phyloP scores from a whole-genome alignment of 352 stramenopile genomes.

The Phytophthora aleatoria region DNA sequence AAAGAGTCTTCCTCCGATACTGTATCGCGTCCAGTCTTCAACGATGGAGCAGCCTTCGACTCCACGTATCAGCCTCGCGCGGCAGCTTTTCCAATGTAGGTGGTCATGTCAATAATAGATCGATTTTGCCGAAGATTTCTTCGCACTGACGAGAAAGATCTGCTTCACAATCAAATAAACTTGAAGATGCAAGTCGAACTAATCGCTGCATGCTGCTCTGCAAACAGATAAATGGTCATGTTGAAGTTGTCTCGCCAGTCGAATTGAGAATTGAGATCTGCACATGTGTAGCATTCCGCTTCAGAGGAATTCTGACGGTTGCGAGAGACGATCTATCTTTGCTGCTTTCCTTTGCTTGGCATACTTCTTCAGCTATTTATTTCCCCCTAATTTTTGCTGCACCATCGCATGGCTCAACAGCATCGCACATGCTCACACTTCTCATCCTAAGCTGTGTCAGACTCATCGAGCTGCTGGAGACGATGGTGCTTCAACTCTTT shows the following conservation, averaged over 20 bases:
- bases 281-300: too few relatives aligned
- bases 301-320: neutral
- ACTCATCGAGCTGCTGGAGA: neutral
- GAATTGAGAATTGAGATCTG: neutral
- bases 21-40: too few relatives aligned
- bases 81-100: too few relatives aligned
- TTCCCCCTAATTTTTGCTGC: neutral
- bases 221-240: neutral
- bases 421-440: slow-evolving; percentile 10
- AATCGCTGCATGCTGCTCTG: too few relatives aligned
- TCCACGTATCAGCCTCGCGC: too few relatives aligned
- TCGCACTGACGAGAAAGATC: too few relatives aligned
- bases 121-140: too few relatives aligned
- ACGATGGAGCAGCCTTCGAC: too few relatives aligned
- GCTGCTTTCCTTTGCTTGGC: neutral
- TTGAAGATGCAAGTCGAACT: too few relatives aligned
- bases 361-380: slow-evolving; percentile 11
- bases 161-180: too few relatives aligned
- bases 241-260: slow-evolving; percentile 24
- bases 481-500: slow-evolving; percentile 69
- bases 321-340: slow-evolving; percentile 4
- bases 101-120: too few relatives aligned
- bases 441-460: slow-evolving; percentile 4
- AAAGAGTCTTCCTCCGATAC: too few relatives aligned
- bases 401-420: slow-evolving; percentile 1